phyloP scores from a whole-genome alignment of 2,329 filamentous ascomycete genomes.

The Penicillium palitans region DNA sequence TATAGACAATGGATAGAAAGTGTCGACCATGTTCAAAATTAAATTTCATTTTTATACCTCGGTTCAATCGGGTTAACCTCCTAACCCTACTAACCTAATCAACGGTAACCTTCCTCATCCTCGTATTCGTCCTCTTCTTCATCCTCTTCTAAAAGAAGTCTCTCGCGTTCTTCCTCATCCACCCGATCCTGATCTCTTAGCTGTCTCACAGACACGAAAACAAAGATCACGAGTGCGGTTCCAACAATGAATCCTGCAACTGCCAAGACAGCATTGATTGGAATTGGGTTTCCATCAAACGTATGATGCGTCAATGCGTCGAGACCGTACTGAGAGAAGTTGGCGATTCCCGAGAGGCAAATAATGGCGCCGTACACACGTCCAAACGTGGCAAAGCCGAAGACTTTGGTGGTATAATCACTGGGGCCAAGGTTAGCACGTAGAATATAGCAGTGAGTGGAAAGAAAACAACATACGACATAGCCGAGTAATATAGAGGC shows the following conservation, averaged over 20 bases:
- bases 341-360: conserved; percentile 77
- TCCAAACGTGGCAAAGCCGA: conserved; percentile 87
- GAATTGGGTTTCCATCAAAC: conserved; percentile 72
- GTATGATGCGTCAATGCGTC: conserved; percentile 74
- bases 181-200: conserved; percentile 14
- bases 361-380: conserved; percentile 91
- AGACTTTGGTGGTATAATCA: conserved; percentile 88
- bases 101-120: neutral
- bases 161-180: conserved; percentile 29
- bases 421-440: conserved; percentile 31
- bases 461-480: conserved; percentile 56
- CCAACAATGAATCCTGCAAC: conserved; percentile 65
- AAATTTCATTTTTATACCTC: neutral
- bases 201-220: conserved; percentile 41
- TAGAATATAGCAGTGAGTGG: neutral
- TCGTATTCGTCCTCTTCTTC: conserved; percentile 18
- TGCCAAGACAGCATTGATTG: conserved; percentile 72
- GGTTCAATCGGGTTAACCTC: neutral
- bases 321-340: conserved; percentile 77
- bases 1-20: neutral
- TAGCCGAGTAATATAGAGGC: conserved; percentile 86
- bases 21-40: neutral
- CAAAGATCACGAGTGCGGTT: conserved; percentile 64
- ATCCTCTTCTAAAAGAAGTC: conserved; percentile 25
- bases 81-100: neutral